Evolutionary conservation across 768 basidiomycete genomes (phyloP).

Genomic region (Leccinellum albellum): DNA sequence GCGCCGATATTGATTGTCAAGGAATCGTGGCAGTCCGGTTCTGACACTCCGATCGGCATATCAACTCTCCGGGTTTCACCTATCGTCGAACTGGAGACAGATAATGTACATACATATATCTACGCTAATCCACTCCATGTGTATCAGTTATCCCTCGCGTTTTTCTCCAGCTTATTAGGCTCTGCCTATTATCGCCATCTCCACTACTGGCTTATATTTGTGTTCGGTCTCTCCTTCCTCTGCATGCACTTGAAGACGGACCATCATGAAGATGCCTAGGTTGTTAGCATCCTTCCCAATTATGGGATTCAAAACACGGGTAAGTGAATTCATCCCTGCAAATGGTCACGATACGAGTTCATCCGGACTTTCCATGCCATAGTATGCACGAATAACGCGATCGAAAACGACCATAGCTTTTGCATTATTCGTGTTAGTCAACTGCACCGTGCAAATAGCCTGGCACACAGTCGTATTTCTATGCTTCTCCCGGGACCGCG

Average conservation of each 20-base stretch:
- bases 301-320: slow-evolving; percentile 8
- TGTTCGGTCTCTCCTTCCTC: not conserved
- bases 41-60: not conserved
- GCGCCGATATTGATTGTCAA: not conserved
- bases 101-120: not conserved
- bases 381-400: slow-evolving; percentile 49
- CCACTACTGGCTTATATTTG: not conserved
- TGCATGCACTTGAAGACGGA: slow-evolving; percentile 12
- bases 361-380: not conserved
- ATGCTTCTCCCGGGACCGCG: slow-evolving; percentile 35
- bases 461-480: slow-evolving; percentile 39
- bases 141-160: not conserved
- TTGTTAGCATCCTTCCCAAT: not conserved
- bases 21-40: not conserved
- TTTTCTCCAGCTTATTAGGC: not conserved
- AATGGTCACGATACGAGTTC: not conserved
- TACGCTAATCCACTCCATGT: not conserved
- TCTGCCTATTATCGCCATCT: not conserved
- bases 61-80: not conserved
- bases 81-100: not conserved
- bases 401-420: slow-evolving; percentile 48
- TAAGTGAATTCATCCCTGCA: not conserved
- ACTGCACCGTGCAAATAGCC: slow-evolving; percentile 38
- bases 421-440: slow-evolving; percentile 43
- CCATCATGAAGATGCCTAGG: not conserved